Conservation (phyloP, 148 eudicot genomes). For the Agrostemma githago region DNA sequence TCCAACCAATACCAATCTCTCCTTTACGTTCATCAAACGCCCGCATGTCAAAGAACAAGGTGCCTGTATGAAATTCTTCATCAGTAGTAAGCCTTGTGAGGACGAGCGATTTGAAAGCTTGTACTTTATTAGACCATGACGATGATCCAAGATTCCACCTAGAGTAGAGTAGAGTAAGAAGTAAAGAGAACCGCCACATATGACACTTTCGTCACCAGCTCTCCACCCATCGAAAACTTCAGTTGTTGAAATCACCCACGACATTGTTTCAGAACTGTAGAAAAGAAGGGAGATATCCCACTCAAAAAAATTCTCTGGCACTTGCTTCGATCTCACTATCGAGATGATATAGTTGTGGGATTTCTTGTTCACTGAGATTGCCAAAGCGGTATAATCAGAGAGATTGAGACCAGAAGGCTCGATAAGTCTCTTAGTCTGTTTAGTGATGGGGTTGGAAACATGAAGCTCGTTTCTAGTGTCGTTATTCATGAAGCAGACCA, state of each 20-base stretch:
- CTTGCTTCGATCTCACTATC: constrained; percentile 75
- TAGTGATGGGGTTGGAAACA: constrained; percentile 75
- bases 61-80: constrained; percentile 45
- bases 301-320: constrained; percentile 57
- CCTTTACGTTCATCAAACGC: constrained; percentile 81
- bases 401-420: constrained; percentile 55
- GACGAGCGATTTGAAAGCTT: constrained; percentile 38
- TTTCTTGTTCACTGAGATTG: constrained; percentile 50
- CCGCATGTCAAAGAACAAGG: constrained; percentile 95
- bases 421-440: constrained; percentile 31
- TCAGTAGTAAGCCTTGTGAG: constrained; percentile 35
- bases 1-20: constrained; percentile 79
- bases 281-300: constrained; percentile 82
- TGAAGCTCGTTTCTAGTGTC: constrained; percentile 53
- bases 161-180: constrained; percentile 71
- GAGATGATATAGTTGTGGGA: constrained; percentile 54
- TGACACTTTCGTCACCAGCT: constrained; percentile 82
- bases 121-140: constrained; percentile 69
- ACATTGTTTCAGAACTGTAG: constrained; percentile 54
- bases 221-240: constrained; percentile 73
- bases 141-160: constrained; percentile 43
- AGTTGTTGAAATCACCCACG: constrained; percentile 49
- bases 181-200: constrained; percentile 63
- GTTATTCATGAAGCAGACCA: constrained; percentile 82
- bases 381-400: constrained; percentile 73